Evolutionary conservation across 2,329 filamentous ascomycete genomes (phyloP).

Genomic region (Cercospora canescens): DNA sequence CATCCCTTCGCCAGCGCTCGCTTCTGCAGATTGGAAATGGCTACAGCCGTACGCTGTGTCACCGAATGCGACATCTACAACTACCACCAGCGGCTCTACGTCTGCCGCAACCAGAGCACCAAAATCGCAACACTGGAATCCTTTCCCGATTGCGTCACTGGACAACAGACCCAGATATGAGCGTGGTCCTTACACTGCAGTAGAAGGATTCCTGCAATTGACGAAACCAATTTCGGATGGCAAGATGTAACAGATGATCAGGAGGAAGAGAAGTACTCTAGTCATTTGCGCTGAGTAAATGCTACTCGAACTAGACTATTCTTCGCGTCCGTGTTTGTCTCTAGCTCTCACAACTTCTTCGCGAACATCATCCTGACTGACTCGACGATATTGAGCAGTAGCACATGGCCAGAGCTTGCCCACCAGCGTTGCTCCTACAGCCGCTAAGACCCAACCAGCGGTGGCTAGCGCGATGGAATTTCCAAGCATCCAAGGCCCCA

Average conservation of each 20-base stretch:
- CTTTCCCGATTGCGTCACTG: background rate
- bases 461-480: background rate
- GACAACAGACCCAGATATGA: conserved; percentile 8
- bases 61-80: background rate
- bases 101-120: background rate
- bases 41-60: background rate
- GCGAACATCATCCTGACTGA: background rate
- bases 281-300: too few relatives aligned
- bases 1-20: background rate
- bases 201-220: conserved; percentile 9
- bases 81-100: background rate
- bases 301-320: too few relatives aligned
- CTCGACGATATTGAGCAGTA: background rate
- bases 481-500: background rate
- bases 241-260: background rate
- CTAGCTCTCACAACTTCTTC: background rate
- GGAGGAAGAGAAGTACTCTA: background rate
- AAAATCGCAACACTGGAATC: background rate
- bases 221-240: background rate
- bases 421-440: background rate
- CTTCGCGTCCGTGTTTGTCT: background rate
- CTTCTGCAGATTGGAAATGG: conserved; percentile 3
- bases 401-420: background rate
- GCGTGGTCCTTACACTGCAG: conserved; percentile 5
- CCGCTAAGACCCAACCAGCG: background rate